These are phyloP conservation scores for Alternaria viburni DNA, from an alignment of 2,329 filamentous ascomycete species.

Conservation along the genomic window DNA sequence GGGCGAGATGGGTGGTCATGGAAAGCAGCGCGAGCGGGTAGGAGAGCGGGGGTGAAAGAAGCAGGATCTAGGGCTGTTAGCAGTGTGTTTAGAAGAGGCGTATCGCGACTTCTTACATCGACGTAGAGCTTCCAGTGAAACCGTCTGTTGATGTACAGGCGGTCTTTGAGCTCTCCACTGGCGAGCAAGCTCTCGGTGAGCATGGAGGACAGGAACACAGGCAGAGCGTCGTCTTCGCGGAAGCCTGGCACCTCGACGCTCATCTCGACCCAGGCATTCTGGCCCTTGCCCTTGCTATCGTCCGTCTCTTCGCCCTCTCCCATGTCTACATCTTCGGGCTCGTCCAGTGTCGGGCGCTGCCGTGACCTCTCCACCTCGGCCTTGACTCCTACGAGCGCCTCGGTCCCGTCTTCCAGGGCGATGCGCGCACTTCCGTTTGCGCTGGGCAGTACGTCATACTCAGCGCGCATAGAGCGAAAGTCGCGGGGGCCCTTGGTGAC, in stretches of 20 bases:
- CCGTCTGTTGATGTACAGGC: constrained; percentile 83
- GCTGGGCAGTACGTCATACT: constrained; percentile 86
- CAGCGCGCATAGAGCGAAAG: constrained; percentile 88
- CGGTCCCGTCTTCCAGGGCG: constrained; percentile 92
- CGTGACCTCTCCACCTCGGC: constrained; percentile 84
- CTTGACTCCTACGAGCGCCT: constrained; percentile 95
- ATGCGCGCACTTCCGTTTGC: constrained; percentile 93
- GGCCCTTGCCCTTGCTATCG: constrained; percentile 47
- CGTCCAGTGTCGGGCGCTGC: constrained; percentile 30
- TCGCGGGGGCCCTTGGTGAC: constrained; percentile 66
- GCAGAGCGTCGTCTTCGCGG: constrained; percentile 88
- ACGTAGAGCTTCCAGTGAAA: constrained; percentile 98
- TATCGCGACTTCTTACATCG: constrained; percentile 67
- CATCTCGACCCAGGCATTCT: constrained; percentile 84
- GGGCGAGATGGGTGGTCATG: constrained; percentile 89
- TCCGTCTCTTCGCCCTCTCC: constrained; percentile 40
- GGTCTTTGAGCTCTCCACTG: constrained; percentile 69
- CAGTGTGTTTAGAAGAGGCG: neutral
- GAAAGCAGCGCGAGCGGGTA: constrained; percentile 93
- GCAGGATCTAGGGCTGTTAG: constrained; percentile 69
- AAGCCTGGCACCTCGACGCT: constrained; percentile 89
- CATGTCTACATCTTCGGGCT: constrained; percentile 50
- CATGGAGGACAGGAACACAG: constrained; percentile 87
- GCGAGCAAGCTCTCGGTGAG: constrained; percentile 83
- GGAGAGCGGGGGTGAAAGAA: constrained; percentile 90